Conservation (phyloP, 208 protist genomes). For the Acanthamoeba lenticulata region DNA sequence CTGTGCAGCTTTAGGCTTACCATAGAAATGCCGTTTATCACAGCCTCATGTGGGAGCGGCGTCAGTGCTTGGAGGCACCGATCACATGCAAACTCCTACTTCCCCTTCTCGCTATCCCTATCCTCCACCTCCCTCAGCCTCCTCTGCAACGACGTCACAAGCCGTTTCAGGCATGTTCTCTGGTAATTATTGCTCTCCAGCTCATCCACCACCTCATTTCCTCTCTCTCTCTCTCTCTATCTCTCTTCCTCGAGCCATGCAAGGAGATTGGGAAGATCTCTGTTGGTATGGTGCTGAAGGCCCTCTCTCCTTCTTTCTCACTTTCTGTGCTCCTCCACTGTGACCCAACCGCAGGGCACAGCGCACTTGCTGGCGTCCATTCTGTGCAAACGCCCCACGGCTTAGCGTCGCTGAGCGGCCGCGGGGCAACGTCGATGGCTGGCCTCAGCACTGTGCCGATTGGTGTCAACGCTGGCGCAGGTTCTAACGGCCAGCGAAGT, state of each 20-base stretch:
- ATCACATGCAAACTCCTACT: neutral
- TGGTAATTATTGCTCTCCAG: no score
- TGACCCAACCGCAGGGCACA: neutral
- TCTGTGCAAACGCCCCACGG: neutral
- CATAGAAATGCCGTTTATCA: neutral
- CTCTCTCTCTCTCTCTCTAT: no score
- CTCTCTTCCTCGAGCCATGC: no score
- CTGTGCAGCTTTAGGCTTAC: no score
- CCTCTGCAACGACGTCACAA: neutral
- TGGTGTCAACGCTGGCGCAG: neutral
- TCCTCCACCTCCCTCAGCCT: neutral
- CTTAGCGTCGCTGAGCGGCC: neutral
- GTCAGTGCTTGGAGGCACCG: neutral
- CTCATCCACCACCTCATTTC: no score
- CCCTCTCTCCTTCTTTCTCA: neutral
- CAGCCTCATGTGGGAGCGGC: neutral
- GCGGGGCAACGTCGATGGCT: neutral
- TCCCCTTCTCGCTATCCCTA: neutral
- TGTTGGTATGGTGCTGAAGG: neutral
- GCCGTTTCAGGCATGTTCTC: neutral
- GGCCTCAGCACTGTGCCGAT: neutral
- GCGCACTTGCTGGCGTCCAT: neutral
- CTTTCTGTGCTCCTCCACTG: neutral
- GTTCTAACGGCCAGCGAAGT: neutral
- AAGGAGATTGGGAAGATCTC: no score